Base-by-base conservation (phyloP, 2,329 filamentous ascomycete species). In the Penicillium sp. region DNA sequence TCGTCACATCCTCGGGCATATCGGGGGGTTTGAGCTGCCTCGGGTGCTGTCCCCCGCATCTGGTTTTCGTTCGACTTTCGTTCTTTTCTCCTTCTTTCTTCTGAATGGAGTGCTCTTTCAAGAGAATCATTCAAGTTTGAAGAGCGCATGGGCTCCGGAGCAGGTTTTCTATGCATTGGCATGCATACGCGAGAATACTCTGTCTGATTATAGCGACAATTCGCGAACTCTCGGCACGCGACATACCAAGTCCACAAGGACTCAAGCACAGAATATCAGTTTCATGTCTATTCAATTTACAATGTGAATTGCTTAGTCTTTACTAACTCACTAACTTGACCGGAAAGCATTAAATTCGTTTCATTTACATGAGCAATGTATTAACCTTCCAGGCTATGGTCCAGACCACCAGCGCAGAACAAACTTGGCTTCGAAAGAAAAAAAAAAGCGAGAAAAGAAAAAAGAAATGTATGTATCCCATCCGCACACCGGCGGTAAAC, bases 331-430 rank as follows among this genome's bases (percentile, higher is more conserved):
- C 7, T 23, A 9, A 31, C 7, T 34, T 46, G n/a, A 45, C 35
- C n/a, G 21, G 40, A 55, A 40, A 46, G 35, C 40, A 51, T 55
- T 35, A 55, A 54, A 59, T 64, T 66, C 58, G 58, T 62, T 61
- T 66, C 66, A 67, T 67, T 53, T 64, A 67, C 64, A 68, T 65
- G 59, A 59, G 55, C 46, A 63, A 62, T 60, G 66, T 57, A 69
- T 66, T 66, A 67, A 65, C 64, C 53, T 62, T 63, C 59, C 58
- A 56, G 56, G 49, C 61, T 49, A 56, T 58, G 57, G 57, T 63
- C 61, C 61, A 58, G 61, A 63, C 55, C 62, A 59, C 61, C 48
- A 52, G 42, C 57, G 45, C 54, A 60, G 55, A 56, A 60, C 55
- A 52, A 57, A 53, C 44, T 60, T 50, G 56, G 58, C 60, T 62